Base-by-base conservation (phyloP, 768 basidiomycete genomes). In the Paxillus involutus region DNA sequence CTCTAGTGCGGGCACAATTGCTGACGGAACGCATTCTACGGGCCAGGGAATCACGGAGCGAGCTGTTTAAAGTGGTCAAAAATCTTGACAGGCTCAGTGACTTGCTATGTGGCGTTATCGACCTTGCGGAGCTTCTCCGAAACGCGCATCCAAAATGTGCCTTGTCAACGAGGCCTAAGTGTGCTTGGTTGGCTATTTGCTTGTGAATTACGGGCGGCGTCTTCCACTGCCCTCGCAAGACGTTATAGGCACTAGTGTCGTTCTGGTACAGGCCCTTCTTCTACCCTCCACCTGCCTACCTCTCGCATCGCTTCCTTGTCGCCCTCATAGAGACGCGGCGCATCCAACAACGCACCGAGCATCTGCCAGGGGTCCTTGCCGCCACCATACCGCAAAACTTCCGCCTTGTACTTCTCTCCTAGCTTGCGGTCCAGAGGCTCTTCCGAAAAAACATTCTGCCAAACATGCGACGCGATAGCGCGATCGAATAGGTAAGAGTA, bases 401-500 rank as follows among this genome's bases (percentile, higher is more conserved):
- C 86, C 4, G 69, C 65, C 60, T 91, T 96, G 61, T 88, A 91
- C 69, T 77, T 83, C 65, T 98, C 94, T 0, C 97, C 97, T 2
- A 80, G 76, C 35, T 80, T 80, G 14, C 96, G 75, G 50, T 78
- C 77, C 14, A 98, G 70, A 0, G 92, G 90, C 42, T 89, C 77
- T 0, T 60, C 56, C 9, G 76, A 73, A 63, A 98, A 98, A 0
- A 96, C 73, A 10, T 83, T 80, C 10, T 75, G 70, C 89, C 92
- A 99, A 0, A 98, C 87, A n/a, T 89, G 81, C 6, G 90, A 90
- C 0, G 97, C 96, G 55, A 99, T 97, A 4, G 94, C 94, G 5
- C 95, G 85, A 60, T 98, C 97, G 60, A 99, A 95, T 12, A 98
- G 79, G 66, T 99, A 99, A 3, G 94, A 94, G 63, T 99, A 99